Evolutionary conservation across 2,329 filamentous ascomycete genomes (phyloP).

Genomic region (Hansfordia pulvinata): DNA sequence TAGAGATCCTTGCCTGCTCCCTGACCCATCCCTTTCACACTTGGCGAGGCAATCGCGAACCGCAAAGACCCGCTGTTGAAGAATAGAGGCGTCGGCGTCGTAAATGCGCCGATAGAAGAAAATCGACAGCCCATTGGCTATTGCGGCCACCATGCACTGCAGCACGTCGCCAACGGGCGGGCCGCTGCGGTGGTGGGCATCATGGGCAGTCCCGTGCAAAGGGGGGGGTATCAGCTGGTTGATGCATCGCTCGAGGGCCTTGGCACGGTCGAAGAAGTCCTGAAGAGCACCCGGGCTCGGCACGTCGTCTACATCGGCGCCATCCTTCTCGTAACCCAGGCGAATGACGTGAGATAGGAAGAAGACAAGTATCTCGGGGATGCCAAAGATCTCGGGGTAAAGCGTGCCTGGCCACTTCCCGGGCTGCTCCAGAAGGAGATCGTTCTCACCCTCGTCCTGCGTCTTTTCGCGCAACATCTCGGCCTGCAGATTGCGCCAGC

Average conservation of each 20-base stretch:
- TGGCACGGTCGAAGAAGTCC: constrained; percentile 18
- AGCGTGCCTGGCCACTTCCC: constrained; percentile 21
- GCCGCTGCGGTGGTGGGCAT: constrained; percentile 1
- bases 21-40: constrained; percentile 12
- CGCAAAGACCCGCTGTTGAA: constrained; percentile 18
- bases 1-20: no score
- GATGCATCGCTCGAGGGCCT: constrained; percentile 18
- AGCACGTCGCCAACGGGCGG: constrained; percentile 6
- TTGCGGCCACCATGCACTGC: constrained; percentile 17
- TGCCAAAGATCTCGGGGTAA: constrained; percentile 25
- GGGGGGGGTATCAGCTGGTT: constrained; percentile 7
- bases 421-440: no score
- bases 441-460: constrained; percentile 23
- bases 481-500: constrained; percentile 16
- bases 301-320: constrained; percentile 7
- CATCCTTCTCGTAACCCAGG: constrained; percentile 21
- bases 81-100: constrained; percentile 18
- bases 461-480: constrained; percentile 18
- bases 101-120: constrained; percentile 25
- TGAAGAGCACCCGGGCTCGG: constrained; percentile 7
- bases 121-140: constrained; percentile 20
- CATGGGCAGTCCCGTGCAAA: no score
- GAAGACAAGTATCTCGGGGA: constrained; percentile 20
- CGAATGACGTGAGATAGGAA: constrained; percentile 20
- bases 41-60: constrained; percentile 17